These are phyloP conservation scores for Astragalus membranaceus DNA, from an alignment of 306 rosid species.

Conservation along the genomic window DNA sequence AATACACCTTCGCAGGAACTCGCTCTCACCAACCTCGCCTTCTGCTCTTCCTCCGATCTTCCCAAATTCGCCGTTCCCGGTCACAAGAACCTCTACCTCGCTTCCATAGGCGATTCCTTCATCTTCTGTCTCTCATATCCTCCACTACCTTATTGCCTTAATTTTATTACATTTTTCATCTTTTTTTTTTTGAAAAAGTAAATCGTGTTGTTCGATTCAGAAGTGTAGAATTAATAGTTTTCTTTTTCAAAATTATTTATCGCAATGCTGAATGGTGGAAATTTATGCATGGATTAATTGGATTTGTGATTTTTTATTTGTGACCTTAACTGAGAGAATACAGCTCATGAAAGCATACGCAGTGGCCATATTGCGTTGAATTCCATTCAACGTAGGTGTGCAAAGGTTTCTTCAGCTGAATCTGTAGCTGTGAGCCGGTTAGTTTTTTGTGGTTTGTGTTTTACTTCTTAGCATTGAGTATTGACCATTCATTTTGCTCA, in stretches of 20 bases:
- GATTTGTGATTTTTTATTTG: constrained; percentile 32
- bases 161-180: not conserved
- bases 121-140: constrained; percentile 86
- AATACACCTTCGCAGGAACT: constrained; percentile 67
- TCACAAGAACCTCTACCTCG: constrained; percentile 41
- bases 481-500: not conserved
- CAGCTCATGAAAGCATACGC: constrained; percentile 59
- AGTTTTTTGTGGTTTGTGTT: constrained; percentile 1
- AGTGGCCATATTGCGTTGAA: constrained; percentile 69
- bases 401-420: constrained; percentile 70
- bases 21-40: constrained; percentile 66
- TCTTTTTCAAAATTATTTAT: not conserved
- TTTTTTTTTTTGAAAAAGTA: not conserved
- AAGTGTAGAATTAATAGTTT: not conserved
- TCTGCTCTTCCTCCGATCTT: constrained; percentile 66
- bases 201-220: not conserved
- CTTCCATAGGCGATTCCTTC: constrained; percentile 52
- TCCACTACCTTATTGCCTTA: not conserved
- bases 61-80: constrained; percentile 59
- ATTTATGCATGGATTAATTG: not conserved
- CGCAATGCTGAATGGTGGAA: constrained; percentile 8
- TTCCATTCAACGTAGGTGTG: constrained; percentile 80
- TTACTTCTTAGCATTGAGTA: not conserved
- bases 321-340: constrained; percentile 55
- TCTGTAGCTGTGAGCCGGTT: constrained; percentile 49